Conservation (phyloP, 805 yeast species). For the Pichia membranifaciens region DNA sequence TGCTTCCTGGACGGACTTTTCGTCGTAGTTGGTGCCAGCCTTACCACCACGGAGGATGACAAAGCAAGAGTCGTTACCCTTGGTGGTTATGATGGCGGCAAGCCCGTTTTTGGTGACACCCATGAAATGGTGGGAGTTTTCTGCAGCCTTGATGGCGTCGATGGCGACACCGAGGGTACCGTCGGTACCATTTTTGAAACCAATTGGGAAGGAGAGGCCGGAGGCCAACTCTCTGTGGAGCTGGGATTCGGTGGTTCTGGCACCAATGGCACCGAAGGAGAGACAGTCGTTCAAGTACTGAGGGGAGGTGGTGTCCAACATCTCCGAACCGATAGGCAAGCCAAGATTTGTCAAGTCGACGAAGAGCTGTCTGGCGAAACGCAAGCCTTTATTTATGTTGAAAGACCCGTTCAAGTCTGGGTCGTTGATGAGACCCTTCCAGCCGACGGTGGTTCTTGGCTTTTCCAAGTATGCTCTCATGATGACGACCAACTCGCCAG, state of each 20-base stretch:
- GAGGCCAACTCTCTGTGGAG: slow-evolving; percentile 96
- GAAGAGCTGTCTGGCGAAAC: slow-evolving; percentile 80
- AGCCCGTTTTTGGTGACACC: slow-evolving; percentile 96
- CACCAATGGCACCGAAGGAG: slow-evolving; percentile 97
- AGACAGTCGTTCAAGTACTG: slow-evolving; percentile 88
- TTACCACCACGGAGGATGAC: slow-evolving; percentile 95
- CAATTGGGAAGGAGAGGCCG: slow-evolving; percentile 97
- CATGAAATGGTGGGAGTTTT: slow-evolving; percentile 90
- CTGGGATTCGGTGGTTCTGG: slow-evolving; percentile 98
- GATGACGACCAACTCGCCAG: slow-evolving; percentile 71
- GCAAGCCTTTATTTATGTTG: slow-evolving; percentile 91
- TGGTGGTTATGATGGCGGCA: slow-evolving; percentile 93
- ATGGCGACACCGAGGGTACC: slow-evolving; percentile 89
- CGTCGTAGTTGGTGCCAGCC: slow-evolving; percentile 88
- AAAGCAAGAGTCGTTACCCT: slow-evolving; percentile 92
- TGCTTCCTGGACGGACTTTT: slow-evolving; percentile 67
- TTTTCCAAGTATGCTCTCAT: slow-evolving; percentile 98
- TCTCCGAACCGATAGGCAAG: slow-evolving; percentile 92
- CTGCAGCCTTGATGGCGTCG: slow-evolving; percentile 90
- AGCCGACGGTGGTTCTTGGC: slow-evolving; percentile 98
- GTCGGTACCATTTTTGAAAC: slow-evolving; percentile 98
- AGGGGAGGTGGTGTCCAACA: slow-evolving; percentile 97
- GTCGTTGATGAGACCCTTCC: slow-evolving; percentile 97
- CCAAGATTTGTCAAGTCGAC: slow-evolving; percentile 72
- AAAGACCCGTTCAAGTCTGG: slow-evolving; percentile 90